Evolutionary conservation across 306 rosid genomes (phyloP).

Genomic region (Lathyrus oleraceus): DNA sequence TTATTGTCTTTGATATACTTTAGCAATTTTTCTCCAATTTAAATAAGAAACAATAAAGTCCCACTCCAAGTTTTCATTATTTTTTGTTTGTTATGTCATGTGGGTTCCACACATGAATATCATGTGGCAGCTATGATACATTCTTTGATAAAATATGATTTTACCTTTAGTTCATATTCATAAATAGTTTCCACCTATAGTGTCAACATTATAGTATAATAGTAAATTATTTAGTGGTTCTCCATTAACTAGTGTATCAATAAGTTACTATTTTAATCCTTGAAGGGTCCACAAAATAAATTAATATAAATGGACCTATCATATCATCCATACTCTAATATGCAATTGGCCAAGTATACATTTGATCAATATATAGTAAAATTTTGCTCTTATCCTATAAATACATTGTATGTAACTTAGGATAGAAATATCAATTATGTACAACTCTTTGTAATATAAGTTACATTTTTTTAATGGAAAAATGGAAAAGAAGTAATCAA

Average conservation of each 20-base stretch:
- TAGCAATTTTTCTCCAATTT: background rate
- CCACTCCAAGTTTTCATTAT: background rate
- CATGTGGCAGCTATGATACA: conserved; percentile 7
- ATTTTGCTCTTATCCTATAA: background rate
- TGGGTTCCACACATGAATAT: background rate
- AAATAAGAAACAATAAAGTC: background rate
- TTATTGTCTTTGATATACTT: background rate
- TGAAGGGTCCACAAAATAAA: conserved; percentile 1
- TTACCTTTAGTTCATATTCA: no score
- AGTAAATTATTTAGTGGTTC: background rate
- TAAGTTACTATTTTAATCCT: background rate
- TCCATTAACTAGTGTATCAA: background rate
- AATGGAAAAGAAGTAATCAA: background rate
- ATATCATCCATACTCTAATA: background rate
- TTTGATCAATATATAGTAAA: background rate
- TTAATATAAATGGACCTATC: background rate
- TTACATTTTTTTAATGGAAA: background rate
- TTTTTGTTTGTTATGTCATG: background rate
- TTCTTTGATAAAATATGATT: background rate
- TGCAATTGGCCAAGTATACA: background rate
- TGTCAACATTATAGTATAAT: background rate
- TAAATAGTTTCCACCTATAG: background rate
- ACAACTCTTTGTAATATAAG: background rate
- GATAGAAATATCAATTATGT: background rate
- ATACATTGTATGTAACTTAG: background rate